A percentile compares a stretch with the other conserved stretches of the same genome.
phyloP scores from a whole-genome alignment of 2,329 filamentous ascomycete genomes.

The Aspergillus phoenicis region DNA sequence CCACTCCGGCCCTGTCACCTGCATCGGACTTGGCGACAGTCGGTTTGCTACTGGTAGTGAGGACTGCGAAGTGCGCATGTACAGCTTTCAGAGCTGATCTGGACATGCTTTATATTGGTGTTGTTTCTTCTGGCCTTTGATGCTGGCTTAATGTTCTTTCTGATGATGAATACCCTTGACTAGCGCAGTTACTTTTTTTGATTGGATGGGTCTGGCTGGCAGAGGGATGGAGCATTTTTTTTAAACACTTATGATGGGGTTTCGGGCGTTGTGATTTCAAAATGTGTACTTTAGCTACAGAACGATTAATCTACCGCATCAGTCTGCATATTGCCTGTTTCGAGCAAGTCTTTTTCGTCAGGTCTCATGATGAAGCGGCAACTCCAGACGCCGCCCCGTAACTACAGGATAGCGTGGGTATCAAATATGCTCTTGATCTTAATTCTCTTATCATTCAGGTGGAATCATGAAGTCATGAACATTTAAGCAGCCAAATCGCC shows the following conservation, averaged over 20 bases:
- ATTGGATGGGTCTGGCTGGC: neutral
- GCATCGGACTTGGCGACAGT: constrained; percentile 86
- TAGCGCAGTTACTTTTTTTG: neutral
- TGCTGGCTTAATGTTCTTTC: constrained; percentile 3
- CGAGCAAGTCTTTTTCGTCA: neutral
- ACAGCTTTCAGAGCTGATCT: constrained; percentile 63
- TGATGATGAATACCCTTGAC: constrained; percentile 3
- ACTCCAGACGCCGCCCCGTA: too few species aligned
- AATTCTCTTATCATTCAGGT: too few species aligned
- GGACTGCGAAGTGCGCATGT: constrained; percentile 86
- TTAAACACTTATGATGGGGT: neutral
- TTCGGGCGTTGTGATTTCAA: neutral
- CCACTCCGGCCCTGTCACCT: constrained; percentile 88
- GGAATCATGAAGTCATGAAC: too few species aligned
- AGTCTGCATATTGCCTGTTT: neutral
- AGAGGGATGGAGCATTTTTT: neutral
- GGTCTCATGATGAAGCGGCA: too few species aligned
- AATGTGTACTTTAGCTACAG: neutral
- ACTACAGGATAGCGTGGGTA: too few species aligned
- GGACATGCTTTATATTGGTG: neutral
- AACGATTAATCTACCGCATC: neutral
- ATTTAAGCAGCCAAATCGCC: too few species aligned
- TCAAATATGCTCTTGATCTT: too few species aligned
- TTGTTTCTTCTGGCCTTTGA: constrained; percentile 4
- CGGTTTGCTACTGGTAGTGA: constrained; percentile 90